phyloP scores from a whole-genome alignment of 768 basidiomycete genomes.

The Termitomyces sp. region DNA sequence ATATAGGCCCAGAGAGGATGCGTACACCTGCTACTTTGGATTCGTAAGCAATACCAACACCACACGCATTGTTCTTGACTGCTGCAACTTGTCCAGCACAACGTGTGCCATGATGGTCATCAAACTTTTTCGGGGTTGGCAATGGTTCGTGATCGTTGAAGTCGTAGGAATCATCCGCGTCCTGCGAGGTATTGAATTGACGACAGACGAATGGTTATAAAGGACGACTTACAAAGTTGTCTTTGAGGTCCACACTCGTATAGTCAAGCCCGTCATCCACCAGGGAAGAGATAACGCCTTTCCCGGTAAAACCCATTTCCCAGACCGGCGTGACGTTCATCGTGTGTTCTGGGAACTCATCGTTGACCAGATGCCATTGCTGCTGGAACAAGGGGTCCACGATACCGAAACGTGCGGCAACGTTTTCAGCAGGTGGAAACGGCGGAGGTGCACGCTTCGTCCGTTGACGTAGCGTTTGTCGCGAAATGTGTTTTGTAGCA shows the following conservation, averaged over 20 bases:
- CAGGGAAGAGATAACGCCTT: constrained; percentile 80
- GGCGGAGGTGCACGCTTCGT: constrained; percentile 76
- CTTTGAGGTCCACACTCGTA: constrained; percentile 76
- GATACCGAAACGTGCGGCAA: constrained; percentile 31
- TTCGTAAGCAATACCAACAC: constrained; percentile 88
- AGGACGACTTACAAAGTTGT: constrained; percentile 76
- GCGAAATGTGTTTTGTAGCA: constrained; percentile 55
- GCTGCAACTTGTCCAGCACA: constrained; percentile 98
- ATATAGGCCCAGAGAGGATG: constrained; percentile 91
- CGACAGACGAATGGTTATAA: background rate
- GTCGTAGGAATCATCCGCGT: constrained; percentile 84
- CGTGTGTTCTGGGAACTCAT: constrained; percentile 63
- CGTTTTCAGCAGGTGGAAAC: constrained; percentile 22
- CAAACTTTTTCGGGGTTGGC: constrained; percentile 80
- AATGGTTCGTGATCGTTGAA: constrained; percentile 91
- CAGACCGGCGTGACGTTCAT: constrained; percentile 94
- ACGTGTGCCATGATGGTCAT: constrained; percentile 96
- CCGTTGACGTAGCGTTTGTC: constrained; percentile 61
- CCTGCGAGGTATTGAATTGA: constrained; percentile 40
- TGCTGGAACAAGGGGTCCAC: constrained; percentile 74
- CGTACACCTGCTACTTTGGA: constrained; percentile 92
- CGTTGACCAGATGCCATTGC: constrained; percentile 45
- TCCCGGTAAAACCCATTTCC: constrained; percentile 86
- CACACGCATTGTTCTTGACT: constrained; percentile 87
- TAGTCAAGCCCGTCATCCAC: constrained; percentile 97